phyloP scores from a whole-genome alignment of 1,284 basidiomycete genomes.

The Ustilago curta region DNA sequence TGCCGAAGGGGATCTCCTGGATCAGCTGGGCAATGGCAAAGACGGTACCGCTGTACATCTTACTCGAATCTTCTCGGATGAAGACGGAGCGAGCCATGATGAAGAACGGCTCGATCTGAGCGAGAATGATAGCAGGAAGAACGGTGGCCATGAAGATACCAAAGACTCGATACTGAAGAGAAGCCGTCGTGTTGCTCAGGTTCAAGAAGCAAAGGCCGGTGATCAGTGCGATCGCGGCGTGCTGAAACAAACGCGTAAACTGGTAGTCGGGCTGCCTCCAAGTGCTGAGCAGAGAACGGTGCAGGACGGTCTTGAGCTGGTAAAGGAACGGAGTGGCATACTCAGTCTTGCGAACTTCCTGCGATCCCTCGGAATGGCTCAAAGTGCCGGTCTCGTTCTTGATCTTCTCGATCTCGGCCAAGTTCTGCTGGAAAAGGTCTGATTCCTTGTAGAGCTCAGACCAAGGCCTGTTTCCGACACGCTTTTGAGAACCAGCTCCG shows the following conservation, averaged over 20 bases:
- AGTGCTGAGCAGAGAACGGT: constrained; percentile 72
- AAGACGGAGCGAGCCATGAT: constrained; percentile 31
- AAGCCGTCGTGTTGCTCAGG: constrained; percentile 20
- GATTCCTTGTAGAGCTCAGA: constrained; percentile 73
- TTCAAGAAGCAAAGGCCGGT: constrained; percentile 45
- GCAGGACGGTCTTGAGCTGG: constrained; percentile 37
- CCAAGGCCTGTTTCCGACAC: constrained; percentile 74
- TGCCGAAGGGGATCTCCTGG: constrained; percentile 39
- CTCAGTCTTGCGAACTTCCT: constrained; percentile 14
- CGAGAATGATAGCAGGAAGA: constrained; percentile 38
- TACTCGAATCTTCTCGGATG: constrained; percentile 40
- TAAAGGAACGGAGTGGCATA: constrained; percentile 52
- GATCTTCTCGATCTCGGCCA: constrained; percentile 31
- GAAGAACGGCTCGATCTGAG: constrained; percentile 42
- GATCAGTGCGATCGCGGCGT: constrained; percentile 39
- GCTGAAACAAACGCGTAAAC: constrained; percentile 45
- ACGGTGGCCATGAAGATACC: constrained; percentile 44
- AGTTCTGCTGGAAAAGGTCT: constrained; percentile 24
- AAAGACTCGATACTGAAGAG: constrained; percentile 39
- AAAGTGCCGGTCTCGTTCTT: constrained; percentile 26
- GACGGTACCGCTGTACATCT: constrained; percentile 38
- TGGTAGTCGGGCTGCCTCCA: constrained; percentile 74
- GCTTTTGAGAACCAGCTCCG: constrained; percentile 66
- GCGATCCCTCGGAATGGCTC: not conserved
- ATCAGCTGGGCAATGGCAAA: constrained; percentile 38